Conservation (phyloP, 805 yeast species). For the Candida quercuum region DNA sequence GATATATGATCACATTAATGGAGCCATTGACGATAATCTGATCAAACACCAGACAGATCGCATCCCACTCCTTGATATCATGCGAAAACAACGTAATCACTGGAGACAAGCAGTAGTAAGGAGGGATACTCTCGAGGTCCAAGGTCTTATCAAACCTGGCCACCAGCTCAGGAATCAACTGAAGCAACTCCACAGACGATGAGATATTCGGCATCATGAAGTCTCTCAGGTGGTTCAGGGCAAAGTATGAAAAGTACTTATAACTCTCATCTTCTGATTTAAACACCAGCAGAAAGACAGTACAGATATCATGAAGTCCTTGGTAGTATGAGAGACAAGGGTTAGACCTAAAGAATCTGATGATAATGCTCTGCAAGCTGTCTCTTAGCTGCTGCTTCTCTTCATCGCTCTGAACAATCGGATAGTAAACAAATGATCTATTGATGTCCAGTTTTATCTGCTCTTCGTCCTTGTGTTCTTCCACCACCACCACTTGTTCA, state of each 20-base stretch:
- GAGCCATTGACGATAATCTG: slow-evolving; percentile 53
- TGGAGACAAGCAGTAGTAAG: slow-evolving; percentile 70
- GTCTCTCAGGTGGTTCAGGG: slow-evolving; percentile 68
- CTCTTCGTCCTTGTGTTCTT: slow-evolving; percentile 59
- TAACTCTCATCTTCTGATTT: slow-evolving; percentile 28
- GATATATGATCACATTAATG: slow-evolving; percentile 47
- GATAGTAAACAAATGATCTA: slow-evolving; percentile 54
- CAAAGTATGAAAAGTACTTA: slow-evolving; percentile 40
- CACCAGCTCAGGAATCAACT: slow-evolving; percentile 60
- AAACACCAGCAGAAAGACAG: slow-evolving; percentile 55
- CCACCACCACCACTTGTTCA: not conserved
- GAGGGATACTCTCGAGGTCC: slow-evolving; percentile 38
- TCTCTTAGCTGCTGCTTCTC: slow-evolving; percentile 19
- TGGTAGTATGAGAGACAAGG: slow-evolving; percentile 77
- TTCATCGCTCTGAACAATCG: slow-evolving; percentile 17
- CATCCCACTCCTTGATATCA: slow-evolving; percentile 45
- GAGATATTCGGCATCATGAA: slow-evolving; percentile 72
- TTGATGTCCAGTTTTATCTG: slow-evolving; percentile 78
- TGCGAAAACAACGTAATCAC: slow-evolving; percentile 77
- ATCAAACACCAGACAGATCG: slow-evolving; percentile 64
- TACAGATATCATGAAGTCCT: slow-evolving; percentile 87
- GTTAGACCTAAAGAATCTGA: slow-evolving; percentile 50
- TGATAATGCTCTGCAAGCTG: slow-evolving; percentile 34
- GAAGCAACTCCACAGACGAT: slow-evolving; percentile 60
- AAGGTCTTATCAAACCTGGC: slow-evolving; percentile 41